Base-by-base conservation (phyloP, 108 stramenopile species). In the Nitzschia sp. region DNA sequence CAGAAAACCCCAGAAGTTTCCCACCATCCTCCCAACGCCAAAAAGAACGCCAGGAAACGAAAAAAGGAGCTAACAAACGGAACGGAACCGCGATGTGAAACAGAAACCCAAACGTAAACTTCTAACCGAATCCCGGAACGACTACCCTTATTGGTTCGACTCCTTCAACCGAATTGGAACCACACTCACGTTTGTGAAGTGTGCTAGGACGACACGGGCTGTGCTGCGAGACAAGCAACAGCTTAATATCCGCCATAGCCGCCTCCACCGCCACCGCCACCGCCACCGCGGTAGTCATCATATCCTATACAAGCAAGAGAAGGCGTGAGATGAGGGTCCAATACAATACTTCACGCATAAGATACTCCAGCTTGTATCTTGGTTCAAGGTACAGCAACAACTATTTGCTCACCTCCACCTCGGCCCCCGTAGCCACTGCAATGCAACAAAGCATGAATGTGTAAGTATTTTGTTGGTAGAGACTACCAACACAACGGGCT, bases 201-300 rank as follows among this genome's bases (percentile, higher is more conserved):
- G 20, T 39, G 12, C 44, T 57, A 26, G 57, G 46, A 46, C 9
- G 43, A 44, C 8, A 29, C 26, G 29, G 6, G 14, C 5, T 50
- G 46, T 19, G 15, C 25, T 51, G 34, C 39, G 57, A 69, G 57
- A 59, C 41, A 51, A 51, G 44, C 12, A 50, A 26, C n/a, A 48
- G 37, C 44, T 67, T 80, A 80, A 52, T 75, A 80, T 34, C 80
- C 61, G 48, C 75, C 80, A 37, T 72, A 68, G 58, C 70, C 64
- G 37, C 66, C 65, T 41, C 78, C 78, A 26, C 78, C 73, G 29
- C 73, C 73, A 24, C 78, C 73, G 29, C 73, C 73, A 24, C 74
- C 67, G 41, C 74, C 67, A 55, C 74, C 74, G 43, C 74, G 65
- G 40, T 67, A 67, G 38, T 75, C 74, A 55, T 69, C 67, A 46